A percentile compares a stretch with the other conserved stretches of the same genome.
phyloP scores from a whole-genome alignment of 257 asterid species.

The Eustoma russellianum region DNA sequence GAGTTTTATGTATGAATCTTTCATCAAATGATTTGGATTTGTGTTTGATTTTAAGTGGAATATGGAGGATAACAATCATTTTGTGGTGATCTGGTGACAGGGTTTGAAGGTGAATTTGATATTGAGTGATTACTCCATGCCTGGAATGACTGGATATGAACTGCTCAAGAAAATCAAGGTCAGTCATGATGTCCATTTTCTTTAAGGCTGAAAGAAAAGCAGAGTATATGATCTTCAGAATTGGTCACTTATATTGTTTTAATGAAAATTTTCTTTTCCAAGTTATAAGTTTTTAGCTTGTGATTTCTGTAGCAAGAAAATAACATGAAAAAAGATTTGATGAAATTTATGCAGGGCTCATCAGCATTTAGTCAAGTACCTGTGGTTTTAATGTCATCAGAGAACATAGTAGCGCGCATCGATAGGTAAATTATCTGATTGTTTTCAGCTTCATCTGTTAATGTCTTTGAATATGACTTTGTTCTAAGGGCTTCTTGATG shows the following conservation, averaged over 20 bases:
- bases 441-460: neutral
- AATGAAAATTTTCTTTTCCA: too few relatives aligned
- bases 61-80: neutral
- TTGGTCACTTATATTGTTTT: too few relatives aligned
- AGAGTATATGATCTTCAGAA: neutral
- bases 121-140: constrained; percentile 57
- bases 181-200: neutral
- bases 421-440: constrained; percentile 16
- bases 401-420: constrained; percentile 45
- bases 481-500: too few relatives aligned
- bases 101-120: constrained; percentile 43
- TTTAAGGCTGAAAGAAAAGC: too few relatives aligned
- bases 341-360: constrained; percentile 26
- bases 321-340: neutral
- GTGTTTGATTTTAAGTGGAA: too few relatives aligned
- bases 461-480: neutral
- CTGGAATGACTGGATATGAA: constrained; percentile 52
- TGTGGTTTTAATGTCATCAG: constrained; percentile 62
- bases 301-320: neutral
- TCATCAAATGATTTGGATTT: too few relatives aligned
- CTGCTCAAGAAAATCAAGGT: constrained; percentile 49
- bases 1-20: constrained; percentile 2
- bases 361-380: constrained; percentile 35
- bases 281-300: too few relatives aligned
- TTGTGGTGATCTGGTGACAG: constrained; percentile 5